phyloP scores from a whole-genome alignment of 768 basidiomycete species.

The Pholiota microspora region DNA sequence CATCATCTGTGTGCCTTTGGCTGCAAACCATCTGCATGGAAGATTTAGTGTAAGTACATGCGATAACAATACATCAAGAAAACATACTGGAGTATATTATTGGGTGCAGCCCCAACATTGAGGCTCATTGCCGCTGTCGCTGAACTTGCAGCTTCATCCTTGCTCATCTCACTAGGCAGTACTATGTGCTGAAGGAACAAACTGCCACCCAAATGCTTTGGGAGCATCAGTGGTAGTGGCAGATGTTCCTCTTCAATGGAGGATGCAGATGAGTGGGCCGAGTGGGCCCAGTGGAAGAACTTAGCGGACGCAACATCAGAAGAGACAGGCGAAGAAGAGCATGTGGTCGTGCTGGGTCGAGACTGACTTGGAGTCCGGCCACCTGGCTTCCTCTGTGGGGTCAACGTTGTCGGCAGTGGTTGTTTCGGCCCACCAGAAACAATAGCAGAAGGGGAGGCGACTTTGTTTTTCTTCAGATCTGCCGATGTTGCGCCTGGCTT shows the following conservation, averaged over 20 bases:
- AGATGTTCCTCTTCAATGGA: slow-evolving; percentile 45
- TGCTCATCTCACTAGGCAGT: slow-evolving; percentile 52
- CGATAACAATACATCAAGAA: too few relatives aligned
- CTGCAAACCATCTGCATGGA: too few relatives aligned
- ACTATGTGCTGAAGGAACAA: slow-evolving; percentile 47
- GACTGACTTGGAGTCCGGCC: slow-evolving; percentile 4
- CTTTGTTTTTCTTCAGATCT: not conserved
- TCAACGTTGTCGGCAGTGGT: not conserved
- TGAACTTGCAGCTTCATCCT: slow-evolving; percentile 9
- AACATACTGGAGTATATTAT: too few relatives aligned
- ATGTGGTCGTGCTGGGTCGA: slow-evolving; percentile 47
- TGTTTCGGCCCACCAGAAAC: not conserved
- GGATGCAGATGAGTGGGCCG: slow-evolving; percentile 53
- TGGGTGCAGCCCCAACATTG: too few relatives aligned
- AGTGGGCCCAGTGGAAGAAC: slow-evolving; percentile 44
- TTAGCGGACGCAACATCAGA: slow-evolving; percentile 54
- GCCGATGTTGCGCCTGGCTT: not conserved
- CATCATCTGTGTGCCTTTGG: too few relatives aligned
- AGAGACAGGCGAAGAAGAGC: slow-evolving; percentile 58
- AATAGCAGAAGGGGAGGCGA: not conserved
- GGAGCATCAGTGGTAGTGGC: slow-evolving; percentile 41
- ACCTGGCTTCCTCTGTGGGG: not conserved
- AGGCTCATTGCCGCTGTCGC: not conserved
- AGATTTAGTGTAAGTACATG: too few relatives aligned
- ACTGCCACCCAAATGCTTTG: slow-evolving; percentile 18